Base-by-base conservation (phyloP, 2,329 filamentous ascomycete genomes). In the Cladophialophora bantiana region DNA sequence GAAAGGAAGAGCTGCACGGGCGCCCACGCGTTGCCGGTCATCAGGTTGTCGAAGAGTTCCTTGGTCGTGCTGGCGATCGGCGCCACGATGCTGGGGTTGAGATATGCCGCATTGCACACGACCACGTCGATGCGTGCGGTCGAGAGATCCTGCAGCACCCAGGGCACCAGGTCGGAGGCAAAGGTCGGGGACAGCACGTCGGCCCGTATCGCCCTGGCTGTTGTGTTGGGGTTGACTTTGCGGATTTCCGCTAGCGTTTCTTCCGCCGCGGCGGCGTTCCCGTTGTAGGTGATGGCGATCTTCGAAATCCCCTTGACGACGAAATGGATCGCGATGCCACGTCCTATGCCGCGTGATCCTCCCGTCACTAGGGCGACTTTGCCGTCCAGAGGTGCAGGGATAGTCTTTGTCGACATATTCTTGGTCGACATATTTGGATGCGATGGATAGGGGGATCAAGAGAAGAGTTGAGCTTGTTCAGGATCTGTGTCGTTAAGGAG, bases 311-410 rank as follows among this genome's bases (percentile, higher is more conserved):
- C 93, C 73, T 96, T 91, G 3, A 84, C 83, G 62, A 95, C 81
- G 76, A 91, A 95, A 73, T 89, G 90, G 59, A 96, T 85, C 50
- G 90, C 89, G 70, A 96, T 95, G 73, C 92, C 93, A 70, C 91
- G 86, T 59, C 93, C 93, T 73, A 96, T 96, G 62, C 92, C 92
- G 1, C 92, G 95, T 3, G 89, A 89, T 64, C 91, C 92, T 70
- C 93, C 93, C 0, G 93, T 96, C 74, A 96, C 93, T 75, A 93
- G 90, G 78, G 92, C 91, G 9, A 88, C 89, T 79, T 95, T 96
- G 77, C 86, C 87, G 34, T 32, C 36, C 31, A 66, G 52, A 6
- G 64, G 64, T 10, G 64, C 64, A 26, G 64, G 48, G 13, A 66
- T 58, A 12, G 58, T 66, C 35, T 26, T 20, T 7, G 38, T 61